phyloP scores from a whole-genome alignment of 768 basidiomycete genomes.

The Pisolithus albus region DNA sequence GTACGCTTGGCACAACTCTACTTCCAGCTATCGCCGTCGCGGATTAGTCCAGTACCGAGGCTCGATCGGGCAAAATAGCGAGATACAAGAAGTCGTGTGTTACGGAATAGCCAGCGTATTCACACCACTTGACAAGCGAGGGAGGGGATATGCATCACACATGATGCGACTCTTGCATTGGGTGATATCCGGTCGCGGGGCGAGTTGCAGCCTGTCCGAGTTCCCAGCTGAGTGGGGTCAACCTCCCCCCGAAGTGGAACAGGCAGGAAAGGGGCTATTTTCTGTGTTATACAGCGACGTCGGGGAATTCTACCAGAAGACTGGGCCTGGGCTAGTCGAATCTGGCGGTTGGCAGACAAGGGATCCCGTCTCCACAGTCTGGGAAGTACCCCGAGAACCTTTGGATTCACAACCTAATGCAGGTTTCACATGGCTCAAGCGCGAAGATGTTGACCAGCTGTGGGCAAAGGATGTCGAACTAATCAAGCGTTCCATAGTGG shows the following conservation, averaged over 20 bases:
- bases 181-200: slow-evolving; percentile 34
- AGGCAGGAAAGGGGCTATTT: slow-evolving; percentile 36
- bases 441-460: slow-evolving; percentile 29
- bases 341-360: slow-evolving; percentile 40
- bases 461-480: slow-evolving; percentile 36
- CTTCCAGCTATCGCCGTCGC: slow-evolving; percentile 30
- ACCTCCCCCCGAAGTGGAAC: slow-evolving; percentile 32
- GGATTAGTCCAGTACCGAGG: slow-evolving; percentile 24
- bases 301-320: slow-evolving; percentile 40
- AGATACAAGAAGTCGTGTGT: slow-evolving; percentile 31
- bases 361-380: slow-evolving; percentile 33
- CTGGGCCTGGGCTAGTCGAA: slow-evolving; percentile 29
- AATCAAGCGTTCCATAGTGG: slow-evolving; percentile 29
- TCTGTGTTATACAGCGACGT: slow-evolving; percentile 51
- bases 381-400: slow-evolving; percentile 24
- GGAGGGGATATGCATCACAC: slow-evolving; percentile 51
- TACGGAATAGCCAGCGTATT: slow-evolving; percentile 55
- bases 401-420: slow-evolving; percentile 1
- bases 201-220: slow-evolving; percentile 23
- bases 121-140: slow-evolving; percentile 42
- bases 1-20: slow-evolving; percentile 13
- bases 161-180: slow-evolving; percentile 64
- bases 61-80: slow-evolving; percentile 1
- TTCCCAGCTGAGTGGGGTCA: slow-evolving; percentile 39
- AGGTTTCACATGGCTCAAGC: slow-evolving; percentile 27